Percentiles rank a stretch among this genome's conserved stretches.
Evolutionary conservation across 495 filamentous ascomycete genomes (phyloP).

Genomic region (Mytilinidion resinicola): DNA sequence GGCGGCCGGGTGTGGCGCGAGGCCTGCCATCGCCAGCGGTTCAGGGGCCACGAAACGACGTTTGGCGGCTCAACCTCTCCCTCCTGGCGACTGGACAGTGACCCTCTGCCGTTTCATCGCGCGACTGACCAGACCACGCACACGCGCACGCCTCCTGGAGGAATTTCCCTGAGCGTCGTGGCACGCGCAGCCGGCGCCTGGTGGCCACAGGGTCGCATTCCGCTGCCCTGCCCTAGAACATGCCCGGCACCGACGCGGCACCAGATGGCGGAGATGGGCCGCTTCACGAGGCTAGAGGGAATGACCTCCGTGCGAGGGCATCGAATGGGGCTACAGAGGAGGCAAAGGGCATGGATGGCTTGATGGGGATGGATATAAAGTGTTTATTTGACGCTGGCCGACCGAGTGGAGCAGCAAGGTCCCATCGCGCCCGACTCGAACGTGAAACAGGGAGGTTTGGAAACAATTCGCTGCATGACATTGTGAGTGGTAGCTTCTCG

Average conservation of each 20-base stretch:
- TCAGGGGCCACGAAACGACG: not conserved
- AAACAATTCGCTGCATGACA: constrained; percentile 13
- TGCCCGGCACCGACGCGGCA: constrained; percentile 6
- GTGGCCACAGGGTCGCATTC: constrained; percentile 23
- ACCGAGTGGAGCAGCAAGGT: constrained; percentile 7
- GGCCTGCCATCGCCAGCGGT: not conserved
- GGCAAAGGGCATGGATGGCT: constrained; percentile 14
- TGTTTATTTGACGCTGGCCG: constrained; percentile 10
- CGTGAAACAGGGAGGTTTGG: constrained; percentile 26
- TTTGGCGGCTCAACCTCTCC: not conserved
- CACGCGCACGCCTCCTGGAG: constrained; percentile 17
- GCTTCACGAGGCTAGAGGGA: constrained; percentile 13
- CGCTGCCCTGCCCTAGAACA: constrained; percentile 12
- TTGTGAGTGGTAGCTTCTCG: not conserved
- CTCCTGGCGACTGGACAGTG: constrained; percentile 11
- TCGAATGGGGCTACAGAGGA: constrained; percentile 9
- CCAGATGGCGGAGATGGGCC: constrained; percentile 8
- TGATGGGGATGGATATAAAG: constrained; percentile 21
- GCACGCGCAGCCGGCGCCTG: constrained; percentile 7
- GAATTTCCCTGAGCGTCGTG: not conserved
- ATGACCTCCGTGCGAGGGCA: too few relatives aligned
- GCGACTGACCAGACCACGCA: constrained; percentile 9
- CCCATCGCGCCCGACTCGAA: constrained; percentile 11
- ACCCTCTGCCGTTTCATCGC: constrained; percentile 25
- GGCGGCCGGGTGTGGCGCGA: not conserved